Base-by-base conservation (phyloP, 176 grass and related monocot species). In the Panicum miliaceum region DNA sequence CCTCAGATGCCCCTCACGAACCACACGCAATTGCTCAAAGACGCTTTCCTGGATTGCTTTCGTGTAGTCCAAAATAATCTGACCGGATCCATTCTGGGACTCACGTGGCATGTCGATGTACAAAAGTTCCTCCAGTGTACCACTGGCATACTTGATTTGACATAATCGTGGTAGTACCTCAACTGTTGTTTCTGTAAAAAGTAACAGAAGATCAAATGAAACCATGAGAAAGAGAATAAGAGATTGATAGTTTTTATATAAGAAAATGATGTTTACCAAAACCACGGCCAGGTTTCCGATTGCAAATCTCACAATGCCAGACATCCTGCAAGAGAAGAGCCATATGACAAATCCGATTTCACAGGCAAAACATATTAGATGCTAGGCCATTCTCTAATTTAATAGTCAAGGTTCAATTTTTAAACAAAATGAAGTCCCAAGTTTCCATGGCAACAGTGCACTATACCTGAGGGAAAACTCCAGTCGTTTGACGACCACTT, bases 301-400 rank as follows among this genome's bases (percentile, higher is more conserved):
- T 99, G 71, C 97, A 99, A 86, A 99, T 96, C 81, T 99, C 97
- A 79, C 97, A 99, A 40, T 99, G 97, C 97, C 97, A 99, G 36
- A 96, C 93, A 46, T 99, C 97, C 97, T 99, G 84, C 58, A 92
- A 75, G 52, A 70, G 50, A 25, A 41, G 66, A 68, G 27, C 32
- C 18, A 15, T 15, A 79, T 74, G 32, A 43, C 61, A 77, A 59
- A 54, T 52, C 18, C 73, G 41, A 84, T 43, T 15, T 45, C 41
- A 35, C 34, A 78, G 37, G 51, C 12, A 89, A 62, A 58, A 71
- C 10, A 86, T 71, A 70, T 15, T 35, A 72, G 6, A 78, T 72
- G 27, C 3, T 46, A 64, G 45, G 19, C 23, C 18, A 73, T 50
- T 51, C 65, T 13, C 27, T 1, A 22, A 15, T 54, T 73, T 29